Percentiles rank a stretch among this genome's conserved stretches.
phyloP scores from a whole-genome alignment of 768 basidiomycete species.

The Panellus pusillus region DNA sequence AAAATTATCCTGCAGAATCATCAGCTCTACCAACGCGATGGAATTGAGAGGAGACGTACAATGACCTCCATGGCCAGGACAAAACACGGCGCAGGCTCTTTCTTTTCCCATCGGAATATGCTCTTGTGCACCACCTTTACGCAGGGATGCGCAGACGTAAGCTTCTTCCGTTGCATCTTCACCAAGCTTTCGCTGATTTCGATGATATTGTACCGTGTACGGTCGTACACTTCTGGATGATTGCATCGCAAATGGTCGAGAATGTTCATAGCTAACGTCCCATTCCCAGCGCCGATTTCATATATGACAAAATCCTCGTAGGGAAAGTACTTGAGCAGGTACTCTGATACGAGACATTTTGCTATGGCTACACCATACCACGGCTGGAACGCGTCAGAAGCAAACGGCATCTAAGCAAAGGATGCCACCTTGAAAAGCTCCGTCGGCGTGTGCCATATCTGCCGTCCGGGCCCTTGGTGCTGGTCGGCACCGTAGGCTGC shows the following conservation, averaged over 20 bases:
- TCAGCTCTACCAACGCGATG: not conserved
- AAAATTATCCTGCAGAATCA: slow-evolving; percentile 77
- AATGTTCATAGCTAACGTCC: slow-evolving; percentile 88
- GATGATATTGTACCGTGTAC: slow-evolving; percentile 90
- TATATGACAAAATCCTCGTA: slow-evolving; percentile 96
- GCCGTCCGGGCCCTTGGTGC: slow-evolving; percentile 71
- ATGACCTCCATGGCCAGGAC: slow-evolving; percentile 95
- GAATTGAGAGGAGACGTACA: slow-evolving; percentile 46
- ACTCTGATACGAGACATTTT: slow-evolving; percentile 85
- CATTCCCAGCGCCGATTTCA: slow-evolving; percentile 98
- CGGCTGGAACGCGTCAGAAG: slow-evolving; percentile 55
- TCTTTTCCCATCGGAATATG: slow-evolving; percentile 80
- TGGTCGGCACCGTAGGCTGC: slow-evolving; percentile 63
- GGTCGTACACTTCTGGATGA: slow-evolving; percentile 90
- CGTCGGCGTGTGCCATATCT: slow-evolving; percentile 98
- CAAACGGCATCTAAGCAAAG: not conserved
- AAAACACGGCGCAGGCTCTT: slow-evolving; percentile 83
- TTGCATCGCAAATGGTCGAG: slow-evolving; percentile 74
- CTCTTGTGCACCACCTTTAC: slow-evolving; percentile 74
- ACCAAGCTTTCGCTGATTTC: slow-evolving; percentile 88
- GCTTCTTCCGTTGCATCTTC: slow-evolving; percentile 63
- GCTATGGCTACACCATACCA: slow-evolving; percentile 93
- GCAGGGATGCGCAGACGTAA: slow-evolving; percentile 63
- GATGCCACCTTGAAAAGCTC: slow-evolving; percentile 87
- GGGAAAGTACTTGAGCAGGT: slow-evolving; percentile 92